Conservation (phyloP, 169 alveolate genomes). For the Cryptosporidium ubiquitum region DNA sequence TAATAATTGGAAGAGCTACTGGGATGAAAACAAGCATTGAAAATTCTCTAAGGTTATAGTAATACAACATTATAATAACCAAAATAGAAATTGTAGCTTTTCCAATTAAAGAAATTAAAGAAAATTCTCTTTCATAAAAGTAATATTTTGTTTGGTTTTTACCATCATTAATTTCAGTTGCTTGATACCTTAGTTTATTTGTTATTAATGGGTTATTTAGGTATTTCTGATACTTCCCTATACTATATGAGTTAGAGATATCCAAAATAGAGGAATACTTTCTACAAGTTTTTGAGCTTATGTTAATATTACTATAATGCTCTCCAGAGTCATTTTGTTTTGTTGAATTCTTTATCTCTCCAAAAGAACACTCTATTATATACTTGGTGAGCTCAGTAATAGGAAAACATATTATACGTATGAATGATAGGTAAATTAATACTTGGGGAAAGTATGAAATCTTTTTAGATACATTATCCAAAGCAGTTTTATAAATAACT, state of each 20-base stretch:
- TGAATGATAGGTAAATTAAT: not conserved
- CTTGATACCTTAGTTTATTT: not conserved
- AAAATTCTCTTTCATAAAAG: constrained; percentile 6
- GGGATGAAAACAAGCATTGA: constrained; percentile 20
- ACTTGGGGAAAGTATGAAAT: constrained; percentile 17
- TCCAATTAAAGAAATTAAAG: not conserved
- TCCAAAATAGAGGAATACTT: not conserved
- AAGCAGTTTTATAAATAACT: not conserved
- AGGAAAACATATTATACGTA: constrained; percentile 9
- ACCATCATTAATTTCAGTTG: not conserved
- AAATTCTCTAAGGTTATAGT: constrained; percentile 15
- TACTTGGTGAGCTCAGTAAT: not conserved
- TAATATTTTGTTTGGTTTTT: not conserved
- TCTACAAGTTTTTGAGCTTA: not conserved
- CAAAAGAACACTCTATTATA: constrained; percentile 6
- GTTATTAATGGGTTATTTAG: not conserved
- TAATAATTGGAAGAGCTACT: constrained; percentile 11
- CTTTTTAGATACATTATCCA: not conserved
- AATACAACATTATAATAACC: constrained; percentile 16
- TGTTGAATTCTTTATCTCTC: not conserved
- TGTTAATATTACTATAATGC: not conserved
- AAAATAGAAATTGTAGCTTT: not conserved
- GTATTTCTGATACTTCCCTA: not conserved
- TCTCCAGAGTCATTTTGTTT: not conserved
- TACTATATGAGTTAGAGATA: not conserved